Evolutionary conservation across 2,329 filamentous ascomycete species (phyloP).

Genomic region (Pseudodiploospora longispora): DNA sequence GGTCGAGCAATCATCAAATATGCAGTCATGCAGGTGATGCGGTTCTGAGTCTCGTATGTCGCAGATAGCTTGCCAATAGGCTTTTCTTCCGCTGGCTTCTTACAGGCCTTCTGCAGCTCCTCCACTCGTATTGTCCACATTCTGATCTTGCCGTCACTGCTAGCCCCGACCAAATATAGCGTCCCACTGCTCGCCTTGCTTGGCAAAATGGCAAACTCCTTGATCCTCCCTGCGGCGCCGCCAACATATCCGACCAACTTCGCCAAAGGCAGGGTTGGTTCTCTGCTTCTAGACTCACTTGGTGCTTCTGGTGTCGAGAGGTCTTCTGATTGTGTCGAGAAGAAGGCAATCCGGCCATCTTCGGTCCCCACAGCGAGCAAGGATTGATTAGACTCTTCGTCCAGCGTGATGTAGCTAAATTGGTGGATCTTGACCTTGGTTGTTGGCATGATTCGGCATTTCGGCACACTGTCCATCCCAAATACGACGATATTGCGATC

Average conservation of each 20-base stretch:
- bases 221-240: conserved; percentile 63
- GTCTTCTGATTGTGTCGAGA: conserved; percentile 54
- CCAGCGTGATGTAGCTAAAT: conserved; percentile 59
- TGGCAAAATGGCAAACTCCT: conserved; percentile 70
- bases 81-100: conserved; percentile 14
- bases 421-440: conserved; percentile 76
- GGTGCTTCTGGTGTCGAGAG: conserved; percentile 24
- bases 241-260: conserved; percentile 70
- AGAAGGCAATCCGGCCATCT: conserved; percentile 80
- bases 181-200: conserved; percentile 29
- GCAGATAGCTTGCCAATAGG: conserved; percentile 60
- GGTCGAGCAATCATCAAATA: conserved; percentile 74
- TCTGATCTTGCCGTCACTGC: conserved; percentile 80
- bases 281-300: conserved; percentile 23
- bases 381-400: conserved; percentile 28
- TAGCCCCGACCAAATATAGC: conserved; percentile 59
- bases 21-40: conserved; percentile 80
- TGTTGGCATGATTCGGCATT: conserved; percentile 61
- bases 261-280: conserved; percentile 43
- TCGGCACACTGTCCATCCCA: conserved; percentile 78
- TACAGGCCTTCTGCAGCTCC: conserved; percentile 29
- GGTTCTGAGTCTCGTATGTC: conserved; percentile 74
- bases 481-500: conserved; percentile 80
- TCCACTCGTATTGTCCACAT: conserved; percentile 57
- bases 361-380: conserved; percentile 77